Evolutionary conservation across 1,139 yeast species (phyloP).

Genomic region (Chernovozyma sophiae-reginae): DNA sequence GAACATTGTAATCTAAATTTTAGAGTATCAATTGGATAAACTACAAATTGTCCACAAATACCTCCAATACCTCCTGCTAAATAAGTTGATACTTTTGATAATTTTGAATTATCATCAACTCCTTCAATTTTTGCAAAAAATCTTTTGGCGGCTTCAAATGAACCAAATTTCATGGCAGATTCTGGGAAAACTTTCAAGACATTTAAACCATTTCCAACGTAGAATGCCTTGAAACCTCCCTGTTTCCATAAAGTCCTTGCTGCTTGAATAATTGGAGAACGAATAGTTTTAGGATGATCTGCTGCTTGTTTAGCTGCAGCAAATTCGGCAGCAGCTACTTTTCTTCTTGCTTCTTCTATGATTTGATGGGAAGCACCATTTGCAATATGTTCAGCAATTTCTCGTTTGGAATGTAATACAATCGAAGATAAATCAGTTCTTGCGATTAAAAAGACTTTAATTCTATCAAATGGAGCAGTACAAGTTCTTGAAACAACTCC

Average conservation of each 20-base stretch:
- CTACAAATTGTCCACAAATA: slow-evolving; percentile 84
- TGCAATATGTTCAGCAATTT: slow-evolving; percentile 42
- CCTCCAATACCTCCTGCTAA: slow-evolving; percentile 96
- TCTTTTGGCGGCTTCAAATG: slow-evolving; percentile 84
- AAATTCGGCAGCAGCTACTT: slow-evolving; percentile 21
- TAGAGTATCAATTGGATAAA: slow-evolving; percentile 93
- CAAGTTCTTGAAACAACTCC: slow-evolving; percentile 97
- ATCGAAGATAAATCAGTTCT: slow-evolving; percentile 78
- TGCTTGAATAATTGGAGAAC: slow-evolving; percentile 76
- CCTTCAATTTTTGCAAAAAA: slow-evolving; percentile 77
- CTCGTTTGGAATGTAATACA: slow-evolving; percentile 52
- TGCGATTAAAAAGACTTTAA: slow-evolving; percentile 90
- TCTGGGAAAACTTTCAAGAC: slow-evolving; percentile 95
- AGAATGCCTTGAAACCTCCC: slow-evolving; percentile 84
- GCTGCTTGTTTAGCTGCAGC: slow-evolving; percentile 20
- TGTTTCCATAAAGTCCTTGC: slow-evolving; percentile 77
- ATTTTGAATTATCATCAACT: slow-evolving; percentile 61
- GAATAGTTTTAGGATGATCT: slow-evolving; percentile 33
- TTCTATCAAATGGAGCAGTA: slow-evolving; percentile 95
- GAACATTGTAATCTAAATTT: slow-evolving; percentile 84
- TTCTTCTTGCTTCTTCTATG: slow-evolving; percentile 33
- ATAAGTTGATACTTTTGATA: slow-evolving; percentile 77
- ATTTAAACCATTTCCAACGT: slow-evolving; percentile 92
- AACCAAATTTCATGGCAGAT: slow-evolving; percentile 95
- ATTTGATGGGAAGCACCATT: slow-evolving; percentile 33